Percentiles rank a stretch among this genome's conserved stretches.
These are phyloP conservation scores for Arthrobotrys sinensis DNA, from an alignment of 2,329 filamentous ascomycete species.

Conservation along the genomic window DNA sequence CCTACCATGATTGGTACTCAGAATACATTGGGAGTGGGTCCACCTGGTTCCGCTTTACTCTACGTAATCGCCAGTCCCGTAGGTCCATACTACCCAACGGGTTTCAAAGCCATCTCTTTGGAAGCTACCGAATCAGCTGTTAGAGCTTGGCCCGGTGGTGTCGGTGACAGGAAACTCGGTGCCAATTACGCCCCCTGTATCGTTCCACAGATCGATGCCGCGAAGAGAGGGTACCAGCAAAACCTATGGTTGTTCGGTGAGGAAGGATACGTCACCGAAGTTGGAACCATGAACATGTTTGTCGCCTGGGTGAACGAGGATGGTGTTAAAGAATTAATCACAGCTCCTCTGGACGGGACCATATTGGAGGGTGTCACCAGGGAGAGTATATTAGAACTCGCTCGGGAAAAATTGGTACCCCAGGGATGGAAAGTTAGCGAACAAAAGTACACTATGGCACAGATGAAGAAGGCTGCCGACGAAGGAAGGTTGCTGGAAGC, in stretches of 20 bases:
- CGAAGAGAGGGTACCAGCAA: conserved; percentile 93
- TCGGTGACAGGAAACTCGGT: conserved; percentile 97
- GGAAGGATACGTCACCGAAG: conserved; percentile 95
- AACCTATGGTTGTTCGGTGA: conserved; percentile 98
- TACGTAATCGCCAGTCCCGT: conserved; percentile 97
- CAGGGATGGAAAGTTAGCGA: conserved; percentile 91
- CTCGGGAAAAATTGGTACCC: conserved; percentile 83
- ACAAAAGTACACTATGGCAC: conserved; percentile 91
- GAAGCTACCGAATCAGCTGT: conserved; percentile 98
- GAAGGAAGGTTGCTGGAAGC: conserved; percentile 92
- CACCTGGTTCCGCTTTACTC: conserved; percentile 91
- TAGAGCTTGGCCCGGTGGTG: conserved; percentile 96
- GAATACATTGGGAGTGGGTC: conserved; percentile 89
- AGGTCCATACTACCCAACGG: conserved; percentile 96
- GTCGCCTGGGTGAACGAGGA: conserved; percentile 86
- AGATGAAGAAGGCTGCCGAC: conserved; percentile 83
- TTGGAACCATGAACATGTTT: conserved; percentile 99
- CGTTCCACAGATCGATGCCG: conserved; percentile 93
- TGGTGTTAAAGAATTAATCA: conserved; percentile 91
- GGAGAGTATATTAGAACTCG: conserved; percentile 89
- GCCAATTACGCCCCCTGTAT: conserved; percentile 99
- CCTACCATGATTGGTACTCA: conserved; percentile 99
- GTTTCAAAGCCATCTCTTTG: conserved; percentile 95
- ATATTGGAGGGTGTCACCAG: conserved; percentile 95
- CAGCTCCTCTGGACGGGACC: conserved; percentile 95